Conservation (phyloP, 495 filamentous ascomycete species). For the Penicillium turbatum region DNA sequence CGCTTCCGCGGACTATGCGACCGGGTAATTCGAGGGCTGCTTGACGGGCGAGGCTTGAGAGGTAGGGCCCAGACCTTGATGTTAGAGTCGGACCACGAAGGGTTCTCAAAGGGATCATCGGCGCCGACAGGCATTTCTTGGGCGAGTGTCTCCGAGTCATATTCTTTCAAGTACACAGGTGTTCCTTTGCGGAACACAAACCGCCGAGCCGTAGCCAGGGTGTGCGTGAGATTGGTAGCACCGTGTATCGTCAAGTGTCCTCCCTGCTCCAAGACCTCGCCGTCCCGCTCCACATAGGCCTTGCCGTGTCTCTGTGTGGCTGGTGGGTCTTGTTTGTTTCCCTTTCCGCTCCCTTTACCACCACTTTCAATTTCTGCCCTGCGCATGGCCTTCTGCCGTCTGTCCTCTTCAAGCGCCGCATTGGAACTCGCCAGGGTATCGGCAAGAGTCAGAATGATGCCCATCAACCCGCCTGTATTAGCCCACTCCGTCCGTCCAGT, state of each 20-base stretch:
- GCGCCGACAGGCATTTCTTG: conserved; percentile 12
- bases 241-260: conserved; percentile 65
- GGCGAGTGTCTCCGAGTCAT: conserved; percentile 40
- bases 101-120: conserved; percentile 43
- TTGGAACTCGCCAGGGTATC: conserved; percentile 48
- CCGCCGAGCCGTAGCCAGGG: conserved; percentile 71
- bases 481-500: conserved; percentile 72
- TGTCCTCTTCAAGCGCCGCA: conserved; percentile 29
- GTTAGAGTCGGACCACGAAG: conserved; percentile 69
- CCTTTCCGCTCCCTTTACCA: conserved; percentile 8
- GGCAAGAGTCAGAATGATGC: conserved; percentile 76
- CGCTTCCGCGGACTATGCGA: conserved; percentile 53
- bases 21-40: conserved; percentile 5
- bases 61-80: conserved; percentile 81
- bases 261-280: conserved; percentile 10
- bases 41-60: conserved; percentile 33
- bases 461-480: conserved; percentile 74
- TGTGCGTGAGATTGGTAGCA: conserved; percentile 69
- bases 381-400: conserved; percentile 25
- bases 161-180: conserved; percentile 64
- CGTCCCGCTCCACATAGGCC: conserved; percentile 6
- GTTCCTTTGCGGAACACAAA: conserved; percentile 87
- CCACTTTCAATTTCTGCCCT: conserved; percentile 10
- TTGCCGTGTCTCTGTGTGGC: background rate
- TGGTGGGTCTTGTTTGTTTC: background rate